Evolutionary conservation across 2,329 filamentous ascomycete species (phyloP).

Genomic region (Hysterium pulicare): DNA sequence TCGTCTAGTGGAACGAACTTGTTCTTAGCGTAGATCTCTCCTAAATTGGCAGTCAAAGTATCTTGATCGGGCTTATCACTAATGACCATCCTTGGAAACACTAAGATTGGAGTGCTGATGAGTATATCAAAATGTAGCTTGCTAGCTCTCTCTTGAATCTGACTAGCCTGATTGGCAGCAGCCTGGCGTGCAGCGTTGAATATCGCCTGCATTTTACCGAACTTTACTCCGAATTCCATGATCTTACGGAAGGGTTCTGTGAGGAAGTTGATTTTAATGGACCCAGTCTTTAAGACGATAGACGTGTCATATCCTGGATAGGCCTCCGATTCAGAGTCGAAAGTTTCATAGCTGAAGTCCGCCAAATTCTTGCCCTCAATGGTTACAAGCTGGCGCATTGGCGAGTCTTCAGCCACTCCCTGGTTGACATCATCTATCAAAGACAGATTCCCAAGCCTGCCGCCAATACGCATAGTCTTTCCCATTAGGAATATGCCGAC

Average conservation of each 20-base stretch:
- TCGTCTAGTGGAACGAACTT: conserved; percentile 84
- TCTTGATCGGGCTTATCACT: conserved; percentile 71
- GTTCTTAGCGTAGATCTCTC: conserved; percentile 96
- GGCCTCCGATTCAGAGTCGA: conserved; percentile 68
- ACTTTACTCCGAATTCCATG: conserved; percentile 95
- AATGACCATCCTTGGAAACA: conserved; percentile 78
- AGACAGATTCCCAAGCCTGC: conserved; percentile 80
- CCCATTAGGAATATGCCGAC: conserved; percentile 85
- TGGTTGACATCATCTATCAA: conserved; percentile 92
- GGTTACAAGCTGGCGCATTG: conserved; percentile 80
- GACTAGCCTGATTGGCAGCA: conserved; percentile 87
- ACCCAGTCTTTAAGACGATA: conserved; percentile 84
- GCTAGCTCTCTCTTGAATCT: conserved; percentile 84
- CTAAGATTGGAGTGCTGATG: conserved; percentile 91
- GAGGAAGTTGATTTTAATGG: conserved; percentile 93
- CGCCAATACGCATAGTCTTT: conserved; percentile 81
- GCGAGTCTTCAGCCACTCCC: conserved; percentile 76
- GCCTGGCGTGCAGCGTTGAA: conserved; percentile 96
- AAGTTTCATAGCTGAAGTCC: conserved; percentile 97
- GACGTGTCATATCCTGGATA: conserved; percentile 96
- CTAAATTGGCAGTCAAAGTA: conserved; percentile 84
- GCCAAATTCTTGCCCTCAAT: conserved; percentile 95
- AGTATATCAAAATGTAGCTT: conserved; percentile 93
- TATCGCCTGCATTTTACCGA: conserved; percentile 98
- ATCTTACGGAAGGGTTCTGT: conserved; percentile 98